These are phyloP conservation scores for Geranomyces variabilis DNA, from an alignment of 192 early-diverging fungal species.

Conservation along the genomic window DNA sequence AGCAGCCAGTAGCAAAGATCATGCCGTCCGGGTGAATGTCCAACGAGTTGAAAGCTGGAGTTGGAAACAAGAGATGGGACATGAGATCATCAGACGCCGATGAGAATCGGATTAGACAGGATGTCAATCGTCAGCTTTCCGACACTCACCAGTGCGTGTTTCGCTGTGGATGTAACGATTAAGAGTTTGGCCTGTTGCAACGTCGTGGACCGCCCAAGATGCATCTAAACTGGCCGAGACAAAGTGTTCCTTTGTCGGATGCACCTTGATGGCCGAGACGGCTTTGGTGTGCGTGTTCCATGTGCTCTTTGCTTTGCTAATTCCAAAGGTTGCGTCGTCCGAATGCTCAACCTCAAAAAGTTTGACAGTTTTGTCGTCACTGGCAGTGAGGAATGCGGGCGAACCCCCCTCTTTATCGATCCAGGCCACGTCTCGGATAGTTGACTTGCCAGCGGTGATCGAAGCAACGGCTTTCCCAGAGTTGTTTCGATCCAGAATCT, in stretches of 20 bases:
- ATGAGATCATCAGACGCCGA: not conserved
- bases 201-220: slow-evolving; percentile 80
- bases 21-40: slow-evolving; percentile 93
- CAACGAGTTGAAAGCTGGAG: slow-evolving; percentile 62
- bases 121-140: slow-evolving; percentile 37
- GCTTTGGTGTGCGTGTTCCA: slow-evolving; percentile 72
- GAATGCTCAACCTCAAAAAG: slow-evolving; percentile 47
- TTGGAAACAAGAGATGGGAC: not conserved
- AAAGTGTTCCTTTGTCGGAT: slow-evolving; percentile 82
- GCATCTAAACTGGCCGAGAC: slow-evolving; percentile 74
- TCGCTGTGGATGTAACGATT: slow-evolving; percentile 32
- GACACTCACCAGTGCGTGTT: slow-evolving; percentile 46
- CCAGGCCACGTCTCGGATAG: slow-evolving; percentile 75
- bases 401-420: slow-evolving; percentile 47
- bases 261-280: slow-evolving; percentile 74
- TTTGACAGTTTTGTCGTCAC: slow-evolving; percentile 82
- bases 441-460: slow-evolving; percentile 84
- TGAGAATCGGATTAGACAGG: not conserved
- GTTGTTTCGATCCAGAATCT: slow-evolving; percentile 68
- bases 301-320: slow-evolving; percentile 44
- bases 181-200: slow-evolving; percentile 63
- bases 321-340: slow-evolving; percentile 12
- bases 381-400: slow-evolving; percentile 69
- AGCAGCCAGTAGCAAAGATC: slow-evolving; percentile 78
- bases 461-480: slow-evolving; percentile 62